Evolutionary conservation across 2,329 filamentous ascomycete genomes (phyloP).

Genomic region (Ophiostoma piceae): DNA sequence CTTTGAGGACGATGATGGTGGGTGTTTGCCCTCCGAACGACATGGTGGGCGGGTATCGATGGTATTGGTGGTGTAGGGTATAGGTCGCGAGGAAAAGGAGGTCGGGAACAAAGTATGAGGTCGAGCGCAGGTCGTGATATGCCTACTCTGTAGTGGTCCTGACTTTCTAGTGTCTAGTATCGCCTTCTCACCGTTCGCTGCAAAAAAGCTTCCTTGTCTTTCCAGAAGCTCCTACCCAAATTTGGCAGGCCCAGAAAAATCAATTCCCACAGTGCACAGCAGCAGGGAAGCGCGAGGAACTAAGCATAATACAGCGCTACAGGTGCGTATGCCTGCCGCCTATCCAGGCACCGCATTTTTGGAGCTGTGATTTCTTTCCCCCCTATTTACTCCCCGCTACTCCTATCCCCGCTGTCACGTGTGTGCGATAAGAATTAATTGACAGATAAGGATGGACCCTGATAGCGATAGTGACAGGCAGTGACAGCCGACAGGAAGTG

Average conservation of each 20-base stretch:
- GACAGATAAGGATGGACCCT: neutral
- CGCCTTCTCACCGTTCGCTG: conserved; percentile 17
- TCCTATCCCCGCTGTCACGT: conserved; percentile 17
- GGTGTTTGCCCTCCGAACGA: conserved; percentile 96
- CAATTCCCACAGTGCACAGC: conserved; percentile 11
- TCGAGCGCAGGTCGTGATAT: conserved; percentile 6
- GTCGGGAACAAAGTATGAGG: neutral
- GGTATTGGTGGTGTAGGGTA: neutral
- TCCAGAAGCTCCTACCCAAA: conserved; percentile 15
- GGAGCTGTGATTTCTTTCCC: conserved; percentile 16
- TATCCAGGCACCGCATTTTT: conserved; percentile 17
- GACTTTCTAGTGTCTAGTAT: neutral
- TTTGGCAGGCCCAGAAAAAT: conserved; percentile 10
- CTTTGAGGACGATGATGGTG: conserved; percentile 96
- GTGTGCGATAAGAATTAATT: neutral
- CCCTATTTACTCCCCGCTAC: conserved; percentile 16
- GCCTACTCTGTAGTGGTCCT: neutral
- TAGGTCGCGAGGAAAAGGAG: neutral
- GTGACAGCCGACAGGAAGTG: neutral
- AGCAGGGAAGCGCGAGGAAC: neutral
- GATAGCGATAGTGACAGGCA: neutral
- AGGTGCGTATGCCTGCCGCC: conserved; percentile 11
- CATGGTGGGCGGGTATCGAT: conserved; percentile 50
- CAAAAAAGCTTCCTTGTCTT: conserved; percentile 15
- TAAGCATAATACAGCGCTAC: neutral